Conservation (phyloP, 352 stramenopile genomes). For the Thalassiosira ordinaria region DNA sequence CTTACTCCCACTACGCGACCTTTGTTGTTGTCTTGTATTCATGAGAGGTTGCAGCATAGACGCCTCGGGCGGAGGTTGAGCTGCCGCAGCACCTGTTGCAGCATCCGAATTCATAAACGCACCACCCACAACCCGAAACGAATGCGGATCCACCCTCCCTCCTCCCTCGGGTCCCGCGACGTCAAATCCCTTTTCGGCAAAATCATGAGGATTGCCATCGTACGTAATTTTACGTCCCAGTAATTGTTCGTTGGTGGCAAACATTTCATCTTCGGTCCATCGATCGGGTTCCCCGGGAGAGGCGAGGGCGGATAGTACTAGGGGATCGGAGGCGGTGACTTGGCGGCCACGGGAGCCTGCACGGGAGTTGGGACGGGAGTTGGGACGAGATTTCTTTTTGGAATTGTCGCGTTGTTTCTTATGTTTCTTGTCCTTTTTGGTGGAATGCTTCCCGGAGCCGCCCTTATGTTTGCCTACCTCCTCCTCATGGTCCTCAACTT, state of each 20-base stretch:
- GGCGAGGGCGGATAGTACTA: conserved; percentile 91
- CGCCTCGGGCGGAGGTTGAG: conserved; percentile 34
- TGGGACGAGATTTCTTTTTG: not conserved
- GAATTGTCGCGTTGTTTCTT: not conserved
- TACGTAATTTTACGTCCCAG: conserved; percentile 92
- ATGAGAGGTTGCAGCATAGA: conserved; percentile 73
- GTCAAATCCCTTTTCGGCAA: conserved; percentile 86
- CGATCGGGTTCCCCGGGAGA: conserved; percentile 86
- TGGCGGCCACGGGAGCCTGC: too few species aligned
- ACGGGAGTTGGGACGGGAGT: conserved; percentile 1
- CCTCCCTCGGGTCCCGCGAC: conserved; percentile 5
- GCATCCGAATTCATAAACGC: conserved; percentile 75
- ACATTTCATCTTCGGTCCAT: conserved; percentile 94
- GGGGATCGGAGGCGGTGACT: conserved; percentile 83
- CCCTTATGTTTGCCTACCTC: too few species aligned
- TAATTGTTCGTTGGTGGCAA: conserved; percentile 91
- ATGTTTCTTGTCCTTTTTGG: not conserved
- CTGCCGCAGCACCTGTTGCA: conserved; percentile 22
- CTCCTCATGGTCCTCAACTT: too few species aligned
- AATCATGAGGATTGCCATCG: conserved; percentile 94
- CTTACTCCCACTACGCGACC: conserved; percentile 11
- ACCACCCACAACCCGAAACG: conserved; percentile 81
- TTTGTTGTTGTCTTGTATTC: not conserved
- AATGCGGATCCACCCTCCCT: conserved; percentile 72
- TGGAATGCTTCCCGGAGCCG: too few species aligned